Evolutionary conservation across 495 filamentous ascomycete genomes (phyloP).

Genomic region (Hypoxylon perforatum): DNA sequence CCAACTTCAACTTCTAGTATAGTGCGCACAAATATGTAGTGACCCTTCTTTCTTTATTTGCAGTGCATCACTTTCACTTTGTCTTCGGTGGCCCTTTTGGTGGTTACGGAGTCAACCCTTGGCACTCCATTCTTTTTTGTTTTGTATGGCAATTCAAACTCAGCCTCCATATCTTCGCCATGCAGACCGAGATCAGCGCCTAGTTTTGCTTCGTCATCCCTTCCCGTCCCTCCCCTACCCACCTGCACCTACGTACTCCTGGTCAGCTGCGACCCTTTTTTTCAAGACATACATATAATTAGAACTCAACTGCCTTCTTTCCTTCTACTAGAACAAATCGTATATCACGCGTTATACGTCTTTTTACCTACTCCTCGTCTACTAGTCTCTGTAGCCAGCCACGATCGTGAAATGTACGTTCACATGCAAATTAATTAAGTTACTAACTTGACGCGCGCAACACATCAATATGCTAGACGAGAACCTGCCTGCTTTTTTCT

Average conservation of each 20-base stretch:
- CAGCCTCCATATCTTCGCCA: constrained; percentile 31
- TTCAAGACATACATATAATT: constrained; percentile 20
- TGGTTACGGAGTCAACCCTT: constrained; percentile 17
- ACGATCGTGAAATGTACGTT: constrained; percentile 10
- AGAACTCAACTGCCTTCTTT: constrained; percentile 10
- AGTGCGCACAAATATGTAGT: no score
- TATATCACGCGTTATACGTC: background rate
- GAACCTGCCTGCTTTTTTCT: constrained; percentile 77
- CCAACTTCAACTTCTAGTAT: no score
- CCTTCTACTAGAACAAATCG: background rate
- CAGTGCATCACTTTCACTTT: no score
- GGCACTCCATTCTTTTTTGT: constrained; percentile 22
- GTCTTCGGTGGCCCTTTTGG: background rate
- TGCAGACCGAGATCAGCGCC: constrained; percentile 19
- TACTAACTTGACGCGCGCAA: background rate
- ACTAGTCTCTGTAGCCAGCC: constrained; percentile 5
- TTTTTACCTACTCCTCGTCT: no score
- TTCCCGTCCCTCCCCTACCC: background rate
- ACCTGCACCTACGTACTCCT: background rate
- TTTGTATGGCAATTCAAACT: constrained; percentile 17
- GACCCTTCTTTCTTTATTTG: no score
- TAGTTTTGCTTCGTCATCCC: constrained; percentile 29
- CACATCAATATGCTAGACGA: constrained; percentile 83
- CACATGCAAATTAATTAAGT: constrained; percentile 1
- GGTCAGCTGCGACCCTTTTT: constrained; percentile 26